Base-by-base conservation (phyloP, 495 filamentous ascomycete species). In the Neurospora sp. region DNA sequence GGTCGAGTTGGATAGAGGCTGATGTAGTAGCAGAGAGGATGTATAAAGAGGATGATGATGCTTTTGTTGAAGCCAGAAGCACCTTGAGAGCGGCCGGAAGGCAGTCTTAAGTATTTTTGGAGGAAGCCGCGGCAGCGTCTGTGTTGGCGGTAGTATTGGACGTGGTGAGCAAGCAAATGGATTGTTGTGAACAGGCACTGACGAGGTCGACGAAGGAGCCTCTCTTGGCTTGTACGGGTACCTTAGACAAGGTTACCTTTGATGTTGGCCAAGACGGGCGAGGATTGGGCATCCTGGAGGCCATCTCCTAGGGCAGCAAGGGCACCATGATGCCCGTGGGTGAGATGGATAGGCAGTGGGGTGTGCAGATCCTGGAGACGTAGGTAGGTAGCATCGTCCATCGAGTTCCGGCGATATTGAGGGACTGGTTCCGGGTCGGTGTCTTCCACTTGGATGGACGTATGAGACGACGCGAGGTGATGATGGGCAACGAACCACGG, bases 1-100 rank as follows among this genome's bases (percentile, higher is more conserved):
- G 6, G 27, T 18, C 1, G 12, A 61, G 27, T 35, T 8, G 14
- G 14, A 37, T 3, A 35, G 53, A 65, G 27, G 14, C 27, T 65
- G 27, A 61, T 61, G 37, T 39, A 37, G 71, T 72, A 42, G 14
- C 41, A 61, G 70, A 53, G 35, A 73, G 37, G 37, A 35, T 20
- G 69, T 70, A 70, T 40, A 39, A 39, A 72, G 40, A 39, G 69
- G 74, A 75, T 70, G 71, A 68, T 73, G 65, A 38, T 74, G 77
- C 71, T 75, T 73, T 70, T 38, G 27, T 35, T 65, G 53, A 37
- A 65, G 27, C 12, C 53, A 65, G 53, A 65, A 65, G 53, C 53
- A 65, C 22, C 53, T 65, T 31, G 27, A 65, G 53, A 65, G 53
- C 22, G 53, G 27, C 12, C 27, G 14, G 53, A 65, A 65, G 53